A percentile compares a stretch with the other conserved stretches of the same genome.
Evolutionary conservation across 805 yeast genomes (phyloP).

Genomic region (Debaryomyces prosopidis): DNA sequence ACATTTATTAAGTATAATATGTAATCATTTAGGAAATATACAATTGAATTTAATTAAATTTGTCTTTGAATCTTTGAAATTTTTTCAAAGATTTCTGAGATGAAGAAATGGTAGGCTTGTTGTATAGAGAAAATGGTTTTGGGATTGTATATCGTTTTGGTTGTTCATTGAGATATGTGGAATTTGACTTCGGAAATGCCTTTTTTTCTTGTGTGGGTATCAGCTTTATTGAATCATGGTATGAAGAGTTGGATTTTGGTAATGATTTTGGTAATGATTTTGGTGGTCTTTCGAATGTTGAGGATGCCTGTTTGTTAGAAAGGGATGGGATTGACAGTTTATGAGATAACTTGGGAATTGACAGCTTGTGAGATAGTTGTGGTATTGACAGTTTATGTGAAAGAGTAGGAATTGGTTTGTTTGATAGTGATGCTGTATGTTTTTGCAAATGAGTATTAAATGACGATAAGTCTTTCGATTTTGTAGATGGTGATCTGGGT

Average conservation of each 20-base stretch:
- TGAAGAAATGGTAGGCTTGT: slow-evolving; percentile 43
- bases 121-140: slow-evolving; percentile 29
- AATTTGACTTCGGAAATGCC: neutral
- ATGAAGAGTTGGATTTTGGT: neutral
- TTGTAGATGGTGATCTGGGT: slow-evolving; percentile 26
- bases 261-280: slow-evolving; percentile 1
- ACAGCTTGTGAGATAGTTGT: neutral
- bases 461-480: slow-evolving; percentile 24
- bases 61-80: slow-evolving; percentile 34
- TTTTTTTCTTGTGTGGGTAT: neutral
- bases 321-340: slow-evolving; percentile 4
- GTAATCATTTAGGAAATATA: neutral
- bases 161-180: neutral
- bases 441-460: slow-evolving; percentile 11
- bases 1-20: slow-evolving; percentile 26
- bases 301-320: slow-evolving; percentile 7
- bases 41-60: slow-evolving; percentile 19
- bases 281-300: slow-evolving; percentile 13
- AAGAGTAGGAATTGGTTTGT: slow-evolving; percentile 9
- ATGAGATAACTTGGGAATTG: neutral
- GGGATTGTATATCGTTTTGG: slow-evolving; percentile 20
- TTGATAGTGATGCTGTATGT: slow-evolving; percentile 11
- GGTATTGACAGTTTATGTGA: slow-evolving; percentile 15
- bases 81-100: slow-evolving; percentile 38
- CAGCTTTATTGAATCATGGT: neutral